Evolutionary conservation across 345 rosid genomes (phyloP), one percentile per base, ranked within the genome.

Genomic region (Linum tenue): DNA sequence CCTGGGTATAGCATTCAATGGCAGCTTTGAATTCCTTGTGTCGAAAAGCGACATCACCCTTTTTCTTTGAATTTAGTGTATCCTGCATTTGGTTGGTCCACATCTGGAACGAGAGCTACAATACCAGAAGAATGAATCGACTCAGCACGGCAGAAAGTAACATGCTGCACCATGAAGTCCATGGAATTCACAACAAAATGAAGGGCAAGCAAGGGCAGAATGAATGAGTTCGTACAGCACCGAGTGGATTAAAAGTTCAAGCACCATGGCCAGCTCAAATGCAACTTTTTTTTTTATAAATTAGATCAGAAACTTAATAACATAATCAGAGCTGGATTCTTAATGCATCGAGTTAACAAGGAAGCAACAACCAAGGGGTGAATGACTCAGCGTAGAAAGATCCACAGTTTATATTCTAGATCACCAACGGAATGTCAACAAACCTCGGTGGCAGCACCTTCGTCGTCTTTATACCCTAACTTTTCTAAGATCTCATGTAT

Each of bases 51-150:
- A 11, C 36, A n/a, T 57, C 60, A 17, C 60, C 60, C 37, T 57
- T 57, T 57, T 57, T 57, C 60, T 57, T 57, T 57, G 60, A 16
- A 17, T 16, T 16, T 57, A 57, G 37, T 57, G 60, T 57, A 15
- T 57, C 60, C 37, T 57, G 60, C 37, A 57, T 57, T 36, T 57
- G 60, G 37, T 57, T 57, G 1, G 60, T 57, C 60, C 60, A 57
- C 60, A 57, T 57, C 11, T 57, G 60, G 60, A 57, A 57, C 37
- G 60, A 57, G 37, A 57, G 60, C 60, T 57, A 36, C 60, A 57
- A 36, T 8, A 14, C 31, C 17, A 57, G 8, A 36, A 7, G 37
- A n/a, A 57, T 22, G 31, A 22, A 22, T 22, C n/a, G 37, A 57
- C 22, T 36, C 3, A 57, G 37, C 35, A 57, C 16, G 35, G 10